These are phyloP conservation scores for Leptographium flavum DNA, from an alignment of 2,329 filamentous ascomycete species.

Conservation along the genomic window DNA sequence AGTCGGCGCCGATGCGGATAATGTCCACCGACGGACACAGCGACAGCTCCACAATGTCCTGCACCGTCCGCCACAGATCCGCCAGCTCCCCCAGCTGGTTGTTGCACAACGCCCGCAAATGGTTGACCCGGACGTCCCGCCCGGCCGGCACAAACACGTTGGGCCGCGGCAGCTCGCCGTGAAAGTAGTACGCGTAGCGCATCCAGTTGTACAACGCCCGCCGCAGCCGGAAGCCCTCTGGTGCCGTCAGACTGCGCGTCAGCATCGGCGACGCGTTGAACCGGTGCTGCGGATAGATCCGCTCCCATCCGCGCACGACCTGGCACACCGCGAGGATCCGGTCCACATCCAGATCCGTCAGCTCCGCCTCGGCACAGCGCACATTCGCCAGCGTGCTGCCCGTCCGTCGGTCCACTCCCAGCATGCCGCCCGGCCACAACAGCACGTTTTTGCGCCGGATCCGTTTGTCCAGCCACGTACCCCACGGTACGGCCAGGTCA, in stretches of 20 bases:
- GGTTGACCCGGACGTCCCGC: constrained; percentile 24
- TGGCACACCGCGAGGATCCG: constrained; percentile 18
- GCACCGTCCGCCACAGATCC: constrained; percentile 30
- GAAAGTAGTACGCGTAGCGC: constrained; percentile 38
- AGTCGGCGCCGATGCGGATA: constrained; percentile 16
- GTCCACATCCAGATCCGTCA: constrained; percentile 15
- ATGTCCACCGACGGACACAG: constrained; percentile 31
- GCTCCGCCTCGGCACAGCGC: constrained; percentile 4
- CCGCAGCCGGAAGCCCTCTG: constrained; percentile 32
- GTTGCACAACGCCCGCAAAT: constrained; percentile 29
- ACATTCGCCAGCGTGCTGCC: constrained; percentile 1
- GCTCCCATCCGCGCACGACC: constrained; percentile 24
- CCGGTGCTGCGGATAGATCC: constrained; percentile 20
- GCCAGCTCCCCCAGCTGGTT: constrained; percentile 28
- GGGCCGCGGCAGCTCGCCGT: constrained; percentile 24
- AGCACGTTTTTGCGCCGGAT: constrained; percentile 21
- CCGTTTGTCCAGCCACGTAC: constrained; percentile 23
- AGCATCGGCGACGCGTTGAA: constrained; percentile 28
- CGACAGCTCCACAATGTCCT: constrained; percentile 28
- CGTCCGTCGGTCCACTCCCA: constrained; percentile 3
- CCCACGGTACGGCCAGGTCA: constrained; percentile 19
- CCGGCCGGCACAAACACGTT: constrained; percentile 10
- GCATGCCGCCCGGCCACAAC: constrained; percentile 9
- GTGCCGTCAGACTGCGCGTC: constrained; percentile 25
- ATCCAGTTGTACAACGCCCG: constrained; percentile 39